Conservation (phyloP, 768 basidiomycete species). For the Exidia glandulosa region DNA sequence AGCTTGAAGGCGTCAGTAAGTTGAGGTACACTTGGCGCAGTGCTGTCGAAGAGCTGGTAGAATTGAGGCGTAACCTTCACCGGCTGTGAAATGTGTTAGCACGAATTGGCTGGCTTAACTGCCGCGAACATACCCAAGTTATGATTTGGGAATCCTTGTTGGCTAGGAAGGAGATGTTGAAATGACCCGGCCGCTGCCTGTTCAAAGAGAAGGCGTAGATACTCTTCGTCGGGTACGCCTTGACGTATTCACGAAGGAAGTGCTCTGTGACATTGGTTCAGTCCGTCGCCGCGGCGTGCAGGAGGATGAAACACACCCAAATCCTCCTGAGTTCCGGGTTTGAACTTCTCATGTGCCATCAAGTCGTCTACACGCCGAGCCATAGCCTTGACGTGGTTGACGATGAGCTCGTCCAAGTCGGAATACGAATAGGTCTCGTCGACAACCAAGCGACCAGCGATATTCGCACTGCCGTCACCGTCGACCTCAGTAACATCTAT, state of each 20-base stretch:
- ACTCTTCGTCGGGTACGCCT: conserved; percentile 87
- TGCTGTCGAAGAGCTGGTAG: conserved; percentile 82
- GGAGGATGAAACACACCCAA: conserved; percentile 53
- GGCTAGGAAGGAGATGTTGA: conserved; percentile 85
- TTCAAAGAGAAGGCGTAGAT: conserved; percentile 95
- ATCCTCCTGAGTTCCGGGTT: conserved; percentile 76
- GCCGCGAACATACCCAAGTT: conserved; percentile 63
- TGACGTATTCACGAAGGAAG: conserved; percentile 79
- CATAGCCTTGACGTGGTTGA: conserved; percentile 93
- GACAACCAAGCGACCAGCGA: conserved; percentile 56
- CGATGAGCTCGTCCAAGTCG: conserved; percentile 93
- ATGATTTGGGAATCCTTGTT: conserved; percentile 85
- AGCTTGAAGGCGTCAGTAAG: conserved; percentile 97
- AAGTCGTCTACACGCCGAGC: conserved; percentile 87
- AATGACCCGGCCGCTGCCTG: conserved; percentile 81
- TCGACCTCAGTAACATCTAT: not conserved
- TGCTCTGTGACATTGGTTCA: conserved; percentile 43
- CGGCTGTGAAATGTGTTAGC: conserved; percentile 35
- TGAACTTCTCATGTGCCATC: conserved; percentile 93
- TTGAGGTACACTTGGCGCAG: conserved; percentile 84
- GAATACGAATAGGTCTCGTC: conserved; percentile 74
- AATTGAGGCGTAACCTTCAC: conserved; percentile 81
- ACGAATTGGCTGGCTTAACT: not conserved
- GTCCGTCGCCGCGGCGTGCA: conserved; percentile 1
- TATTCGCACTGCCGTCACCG: conserved; percentile 33